Conservation (phyloP, 495 filamentous ascomycete species). For the Penicillium tannophilum region DNA sequence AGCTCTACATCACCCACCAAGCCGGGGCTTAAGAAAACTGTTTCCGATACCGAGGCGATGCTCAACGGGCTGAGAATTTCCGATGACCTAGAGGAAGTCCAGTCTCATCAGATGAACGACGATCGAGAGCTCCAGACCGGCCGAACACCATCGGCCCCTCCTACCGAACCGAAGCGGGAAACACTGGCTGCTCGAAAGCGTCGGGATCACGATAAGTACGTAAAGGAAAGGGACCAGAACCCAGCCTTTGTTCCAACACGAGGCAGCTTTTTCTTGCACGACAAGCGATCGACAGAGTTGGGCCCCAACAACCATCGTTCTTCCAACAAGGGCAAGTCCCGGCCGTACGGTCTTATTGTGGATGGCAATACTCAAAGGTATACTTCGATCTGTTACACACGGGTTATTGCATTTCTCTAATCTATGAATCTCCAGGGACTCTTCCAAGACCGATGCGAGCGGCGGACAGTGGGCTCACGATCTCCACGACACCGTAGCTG, state of each 20-base stretch:
- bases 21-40: conserved; percentile 32
- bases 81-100: conserved; percentile 58
- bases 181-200: conserved; percentile 67
- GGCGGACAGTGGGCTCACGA: conserved; percentile 89
- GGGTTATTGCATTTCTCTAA: conserved; percentile 18
- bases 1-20: conserved; percentile 35
- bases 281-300: conserved; percentile 76
- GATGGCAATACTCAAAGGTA: conserved; percentile 51
- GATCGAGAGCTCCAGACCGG: conserved; percentile 30
- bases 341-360: conserved; percentile 49
- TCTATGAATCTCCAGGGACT: conserved; percentile 56
- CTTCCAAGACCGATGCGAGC: conserved; percentile 73
- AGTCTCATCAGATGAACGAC: conserved; percentile 64
- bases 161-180: conserved; percentile 44
- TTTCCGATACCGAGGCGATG: conserved; percentile 84
- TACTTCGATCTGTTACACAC: background rate
- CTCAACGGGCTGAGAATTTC: conserved; percentile 76
- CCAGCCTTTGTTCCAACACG: conserved; percentile 94
- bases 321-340: conserved; percentile 46
- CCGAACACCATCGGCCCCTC: conserved; percentile 44
- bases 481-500: conserved; percentile 81
- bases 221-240: conserved; percentile 82
- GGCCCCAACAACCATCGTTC: conserved; percentile 66
- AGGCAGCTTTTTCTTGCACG: conserved; percentile 96
- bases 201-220: conserved; percentile 87